Base-by-base conservation (phyloP, 2,329 filamentous ascomycete species). In the Fusarium sp. region DNA sequence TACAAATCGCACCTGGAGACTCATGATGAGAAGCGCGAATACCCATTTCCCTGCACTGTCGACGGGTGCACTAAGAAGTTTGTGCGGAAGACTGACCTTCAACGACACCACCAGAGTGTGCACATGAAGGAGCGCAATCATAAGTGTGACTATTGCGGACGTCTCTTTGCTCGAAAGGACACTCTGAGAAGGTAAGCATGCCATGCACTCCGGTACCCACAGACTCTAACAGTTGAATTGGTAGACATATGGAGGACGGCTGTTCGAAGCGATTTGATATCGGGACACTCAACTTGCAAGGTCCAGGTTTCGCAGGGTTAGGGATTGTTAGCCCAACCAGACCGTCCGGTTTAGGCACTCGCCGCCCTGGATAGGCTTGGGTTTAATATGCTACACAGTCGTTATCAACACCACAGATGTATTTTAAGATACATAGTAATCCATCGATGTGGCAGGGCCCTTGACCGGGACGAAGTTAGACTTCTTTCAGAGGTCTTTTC, bases 1-100 rank as follows among this genome's bases (percentile, higher is more conserved):
- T 94, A 91, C 83, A 95, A 93, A 78, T 92, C 94, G 35, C 95
- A 97, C 80, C 88, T 95, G 87, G 92, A 95, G 78, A 95, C 91
- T 2, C 95, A 97, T 78, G 91, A 96, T 78, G 90, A 93, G 20
- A 87, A 89, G 66, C 87, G 92, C 63, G 89, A 90, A 76, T 93
- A 93, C 76, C 90, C 91, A 0, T 92, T 94, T 77, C 86, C 87
- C 3, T 97, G 95, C 81, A 84, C 84, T 4, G 83, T 90, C 35
- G 81, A 86, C 6, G 88, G 87, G 58, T 97, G 95, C 82, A 86
- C 83, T 73, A 94, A 92, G 83, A 89, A 89, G 57, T 97, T 97
- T 81, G 93, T 94, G 24, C 89, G 95, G 75, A 95, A 92, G 82
- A 95, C 94, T 3, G 95, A 97, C 80, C 86, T 97, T 30, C 85